A percentile compares a stretch with the other conserved stretches of the same genome.
Evolutionary conservation across 257 asterid genomes (phyloP).

Genomic region (Echites panduratus): DNA sequence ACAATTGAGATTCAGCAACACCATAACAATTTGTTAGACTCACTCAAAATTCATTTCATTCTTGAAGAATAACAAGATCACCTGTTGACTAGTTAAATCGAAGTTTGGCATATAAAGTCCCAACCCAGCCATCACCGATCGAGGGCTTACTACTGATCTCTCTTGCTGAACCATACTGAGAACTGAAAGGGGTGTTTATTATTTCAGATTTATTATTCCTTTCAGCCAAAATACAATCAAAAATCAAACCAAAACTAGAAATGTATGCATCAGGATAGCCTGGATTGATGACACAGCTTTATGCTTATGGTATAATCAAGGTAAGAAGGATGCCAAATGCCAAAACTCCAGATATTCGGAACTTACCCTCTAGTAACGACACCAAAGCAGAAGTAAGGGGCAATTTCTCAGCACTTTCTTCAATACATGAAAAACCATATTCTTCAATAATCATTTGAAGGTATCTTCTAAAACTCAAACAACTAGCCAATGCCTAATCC

Average conservation of each 20-base stretch:
- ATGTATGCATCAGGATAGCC: too few species aligned
- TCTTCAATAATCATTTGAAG: conserved; percentile 41
- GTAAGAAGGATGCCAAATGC: background rate
- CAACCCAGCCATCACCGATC: conserved; percentile 65
- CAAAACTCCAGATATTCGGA: background rate
- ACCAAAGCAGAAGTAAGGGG: conserved; percentile 59
- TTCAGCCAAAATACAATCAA: background rate
- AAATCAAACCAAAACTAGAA: background rate
- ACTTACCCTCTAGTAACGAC: conserved; percentile 59
- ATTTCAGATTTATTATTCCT: background rate
- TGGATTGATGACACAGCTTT: background rate
- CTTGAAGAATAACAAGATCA: conserved; percentile 18
- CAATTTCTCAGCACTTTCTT: conserved; percentile 33
- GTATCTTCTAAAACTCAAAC: conserved; percentile 52
- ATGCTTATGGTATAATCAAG: background rate
- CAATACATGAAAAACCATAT: too few species aligned
- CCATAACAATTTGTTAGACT: background rate
- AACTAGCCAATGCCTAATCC: conserved; percentile 78
- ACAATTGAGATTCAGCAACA: conserved; percentile 14
- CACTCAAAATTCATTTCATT: background rate
- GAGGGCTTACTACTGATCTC: conserved; percentile 64
- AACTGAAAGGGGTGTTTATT: conserved; percentile 41
- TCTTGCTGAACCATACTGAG: conserved; percentile 45
- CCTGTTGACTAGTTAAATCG: conserved; percentile 87
- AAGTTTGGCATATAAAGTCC: conserved; percentile 64